phyloP scores from a whole-genome alignment of 768 basidiomycete species.

The Sarcomyxa edulis region DNA sequence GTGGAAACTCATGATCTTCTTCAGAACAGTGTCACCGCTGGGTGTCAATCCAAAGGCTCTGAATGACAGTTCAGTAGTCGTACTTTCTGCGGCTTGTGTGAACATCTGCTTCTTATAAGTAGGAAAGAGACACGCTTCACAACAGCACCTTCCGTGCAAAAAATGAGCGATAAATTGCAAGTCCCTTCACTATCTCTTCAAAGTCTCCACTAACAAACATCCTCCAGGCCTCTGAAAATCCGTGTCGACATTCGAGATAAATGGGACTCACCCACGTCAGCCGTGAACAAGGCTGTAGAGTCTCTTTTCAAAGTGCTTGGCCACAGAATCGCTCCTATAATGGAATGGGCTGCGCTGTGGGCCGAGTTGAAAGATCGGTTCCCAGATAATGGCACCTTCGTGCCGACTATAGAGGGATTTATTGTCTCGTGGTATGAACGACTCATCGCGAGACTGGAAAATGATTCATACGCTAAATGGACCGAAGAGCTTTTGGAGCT shows the following conservation, averaged over 20 bases:
- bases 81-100: too few species aligned
- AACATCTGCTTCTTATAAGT: too few species aligned
- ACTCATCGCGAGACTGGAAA: constrained; percentile 27
- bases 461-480: constrained; percentile 26
- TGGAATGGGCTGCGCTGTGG: constrained; percentile 29
- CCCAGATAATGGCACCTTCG: constrained; percentile 25
- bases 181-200: too few species aligned
- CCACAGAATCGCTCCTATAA: constrained; percentile 24
- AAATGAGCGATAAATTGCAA: too few species aligned
- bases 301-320: constrained; percentile 25
- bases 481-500: constrained; percentile 25
- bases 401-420: constrained; percentile 26
- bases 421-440: constrained; percentile 29
- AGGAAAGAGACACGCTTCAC: too few species aligned
- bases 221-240: constrained; percentile 28
- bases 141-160: too few species aligned
- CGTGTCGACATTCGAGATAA: constrained; percentile 31
- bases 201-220: too few species aligned
- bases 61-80: too few species aligned
- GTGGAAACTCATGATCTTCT: too few species aligned
- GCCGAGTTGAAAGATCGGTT: constrained; percentile 22
- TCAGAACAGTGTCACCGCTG: too few species aligned
- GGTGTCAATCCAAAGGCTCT: too few species aligned
- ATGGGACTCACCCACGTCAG: constrained; percentile 26
- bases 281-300: constrained; percentile 20